Base-by-base conservation (phyloP, 2,329 filamentous ascomycete genomes). In the Colletotrichum gloeosporioides region DNA sequence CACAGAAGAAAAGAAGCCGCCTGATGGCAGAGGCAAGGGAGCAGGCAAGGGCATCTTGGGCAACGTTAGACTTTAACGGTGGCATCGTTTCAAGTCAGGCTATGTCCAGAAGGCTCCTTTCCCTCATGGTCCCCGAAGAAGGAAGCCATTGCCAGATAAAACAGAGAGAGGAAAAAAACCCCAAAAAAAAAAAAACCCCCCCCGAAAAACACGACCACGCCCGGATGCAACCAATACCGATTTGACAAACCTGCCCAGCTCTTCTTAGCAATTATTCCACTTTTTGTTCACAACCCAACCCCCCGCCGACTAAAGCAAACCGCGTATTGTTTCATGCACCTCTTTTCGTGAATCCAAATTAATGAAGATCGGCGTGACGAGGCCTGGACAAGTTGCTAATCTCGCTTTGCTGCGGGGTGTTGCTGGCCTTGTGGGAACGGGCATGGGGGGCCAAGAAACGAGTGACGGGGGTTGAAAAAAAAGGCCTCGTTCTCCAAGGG, bases 351-450 rank as follows among this genome's bases (percentile, higher is more conserved):
- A 73, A 61, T 31, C 34, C 64, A 64, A 59, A 63, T 73, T 63
- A 39, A 76, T 69, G 70, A 39, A 53, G 73, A 76, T 74, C 70
- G 44, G 59, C 70, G 59, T 59, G 65, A 55, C 57, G 57, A 61
- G 66, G 44, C 70, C 49, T 29, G 31, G 31, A 65, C 55, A 53
- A 34, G 74, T 29, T 73, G 64, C 44, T 53, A 64, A 76, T 76
- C 44, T 76, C 74, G 74, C 74, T 76, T 73, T 61, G 32, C 57
- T 53, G 36, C 39, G 29, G 68, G 68, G 36, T 63, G 55, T 53
- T 13, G 64, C 44, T 22, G 31, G 65, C 22, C n/a, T 59, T 57
- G 65, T 22, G 65, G 49, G 49, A 57, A 64, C 36, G 13, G 15
- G 25, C 44, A 53, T 53, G 44, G 31, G 31, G 15, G 4, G 4